Evolutionary conservation across 2,329 filamentous ascomycete species (phyloP).

Genomic region (Penicillium sp.): DNA sequence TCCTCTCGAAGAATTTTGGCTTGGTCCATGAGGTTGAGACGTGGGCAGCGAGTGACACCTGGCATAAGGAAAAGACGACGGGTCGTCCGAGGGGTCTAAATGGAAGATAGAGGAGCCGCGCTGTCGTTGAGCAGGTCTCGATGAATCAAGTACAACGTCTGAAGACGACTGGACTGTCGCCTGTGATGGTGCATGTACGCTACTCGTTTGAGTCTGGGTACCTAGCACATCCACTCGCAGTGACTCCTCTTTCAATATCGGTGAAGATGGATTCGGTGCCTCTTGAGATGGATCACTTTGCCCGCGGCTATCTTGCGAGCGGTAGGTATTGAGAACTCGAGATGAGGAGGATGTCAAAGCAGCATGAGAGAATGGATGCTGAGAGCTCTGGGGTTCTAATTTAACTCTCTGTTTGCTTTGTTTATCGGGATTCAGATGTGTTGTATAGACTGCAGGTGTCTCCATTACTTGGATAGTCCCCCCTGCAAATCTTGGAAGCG

Average conservation of each 20-base stretch:
- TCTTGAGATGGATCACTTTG: conserved; percentile 19
- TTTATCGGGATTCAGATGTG: conserved; percentile 2
- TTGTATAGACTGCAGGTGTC: conserved; percentile 25
- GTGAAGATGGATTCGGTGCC: conserved; percentile 8
- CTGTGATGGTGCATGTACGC: conserved; percentile 16
- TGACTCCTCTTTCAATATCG: not conserved
- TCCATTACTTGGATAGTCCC: conserved; percentile 34
- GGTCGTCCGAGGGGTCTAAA: conserved; percentile 12
- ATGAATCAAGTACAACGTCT: conserved; percentile 26
- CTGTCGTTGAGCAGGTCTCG: conserved; percentile 18
- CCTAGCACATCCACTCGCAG: conserved; percentile 18
- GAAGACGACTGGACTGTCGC: conserved; percentile 16
- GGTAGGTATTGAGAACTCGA: conserved; percentile 35
- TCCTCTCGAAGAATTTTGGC: conserved; percentile 1
- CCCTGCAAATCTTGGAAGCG: conserved; percentile 15
- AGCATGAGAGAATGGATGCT: conserved; percentile 20
- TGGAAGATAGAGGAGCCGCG: conserved; percentile 6
- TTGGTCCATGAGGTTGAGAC: conserved; percentile 8
- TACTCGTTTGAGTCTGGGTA: conserved; percentile 27
- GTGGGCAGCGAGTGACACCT: conserved; percentile 15
- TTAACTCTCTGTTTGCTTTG: not conserved
- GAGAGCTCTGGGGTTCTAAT: not conserved
- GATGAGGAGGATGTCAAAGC: conserved; percentile 36
- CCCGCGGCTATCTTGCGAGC: conserved; percentile 21
- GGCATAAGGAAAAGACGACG: conserved; percentile 18